Conservation (phyloP, 106 monocot species). For the Vanilla planifolia region DNA sequence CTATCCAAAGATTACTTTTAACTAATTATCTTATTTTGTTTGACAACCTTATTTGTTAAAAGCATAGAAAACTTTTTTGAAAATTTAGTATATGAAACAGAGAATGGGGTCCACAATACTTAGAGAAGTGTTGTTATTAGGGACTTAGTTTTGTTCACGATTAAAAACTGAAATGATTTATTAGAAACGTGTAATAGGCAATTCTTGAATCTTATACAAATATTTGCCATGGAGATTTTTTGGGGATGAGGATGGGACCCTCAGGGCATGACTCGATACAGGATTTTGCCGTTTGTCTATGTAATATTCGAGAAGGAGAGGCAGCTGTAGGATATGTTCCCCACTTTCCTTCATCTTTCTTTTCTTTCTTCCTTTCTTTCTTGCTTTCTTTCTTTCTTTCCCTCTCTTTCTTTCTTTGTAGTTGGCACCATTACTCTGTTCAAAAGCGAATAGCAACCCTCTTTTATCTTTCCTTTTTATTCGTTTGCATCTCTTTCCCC, state of each 20-base stretch:
- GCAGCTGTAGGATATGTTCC: slow-evolving; percentile 1
- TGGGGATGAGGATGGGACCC: neutral
- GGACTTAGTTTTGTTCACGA: too few relatives aligned
- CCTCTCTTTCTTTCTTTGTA: neutral
- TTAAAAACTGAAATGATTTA: too few relatives aligned
- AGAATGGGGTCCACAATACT: too few relatives aligned
- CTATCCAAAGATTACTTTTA: too few relatives aligned
- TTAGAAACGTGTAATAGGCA: too few relatives aligned
- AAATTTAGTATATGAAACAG: too few relatives aligned
- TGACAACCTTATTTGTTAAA: too few relatives aligned
- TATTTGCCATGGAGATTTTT: too few relatives aligned
- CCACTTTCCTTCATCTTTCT: neutral
- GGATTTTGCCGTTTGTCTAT: neutral
- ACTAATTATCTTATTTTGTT: too few relatives aligned
- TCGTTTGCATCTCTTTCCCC: slow-evolving; percentile 1
- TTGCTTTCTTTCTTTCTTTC: neutral
- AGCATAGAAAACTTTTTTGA: too few relatives aligned
- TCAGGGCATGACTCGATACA: neutral
- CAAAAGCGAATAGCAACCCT: neutral
- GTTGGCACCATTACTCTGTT: neutral
- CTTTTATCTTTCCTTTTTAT: slow-evolving; percentile 4
- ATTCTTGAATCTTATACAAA: too few relatives aligned
- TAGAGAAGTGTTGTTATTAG: too few relatives aligned
- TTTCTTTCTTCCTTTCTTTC: neutral
- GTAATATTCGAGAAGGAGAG: neutral